Percentiles rank a stretch among this genome's conserved stretches.
phyloP scores from a whole-genome alignment of 306 rosid genomes.

The Dalbergia cochinchinensis region DNA sequence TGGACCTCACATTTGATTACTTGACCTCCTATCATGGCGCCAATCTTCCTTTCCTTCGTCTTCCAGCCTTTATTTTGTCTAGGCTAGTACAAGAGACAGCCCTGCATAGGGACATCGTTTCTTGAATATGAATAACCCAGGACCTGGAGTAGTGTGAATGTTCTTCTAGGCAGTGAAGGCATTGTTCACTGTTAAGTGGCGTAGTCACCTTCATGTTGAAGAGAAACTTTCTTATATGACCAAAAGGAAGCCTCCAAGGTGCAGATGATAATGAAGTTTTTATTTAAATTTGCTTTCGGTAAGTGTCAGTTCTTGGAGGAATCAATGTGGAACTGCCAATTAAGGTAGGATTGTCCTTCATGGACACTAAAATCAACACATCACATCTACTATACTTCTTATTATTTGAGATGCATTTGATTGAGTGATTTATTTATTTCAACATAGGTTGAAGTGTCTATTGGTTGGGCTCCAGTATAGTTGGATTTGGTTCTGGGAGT shows the following conservation, averaged over 20 bases:
- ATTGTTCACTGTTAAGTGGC: conserved; percentile 15
- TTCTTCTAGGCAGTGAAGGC: conserved; percentile 27
- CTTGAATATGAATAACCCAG: conserved; percentile 33
- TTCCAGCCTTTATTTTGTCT: conserved; percentile 31
- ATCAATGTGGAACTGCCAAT: conserved; percentile 45
- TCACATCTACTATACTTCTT: conserved; percentile 42
- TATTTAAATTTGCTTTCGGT: conserved; percentile 31
- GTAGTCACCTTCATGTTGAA: conserved; percentile 10
- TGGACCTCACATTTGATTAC: neutral
- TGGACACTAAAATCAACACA: conserved; percentile 48
- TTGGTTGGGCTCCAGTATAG: conserved; percentile 52
- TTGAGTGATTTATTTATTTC: conserved; percentile 49
- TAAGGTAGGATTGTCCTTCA: conserved; percentile 68
- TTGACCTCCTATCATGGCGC: neutral
- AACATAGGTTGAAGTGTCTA: conserved; percentile 63
- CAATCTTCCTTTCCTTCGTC: conserved; percentile 1
- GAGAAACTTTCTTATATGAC: conserved; percentile 30
- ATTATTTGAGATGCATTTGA: conserved; percentile 60
- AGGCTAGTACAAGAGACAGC: conserved; percentile 27
- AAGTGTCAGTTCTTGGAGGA: conserved; percentile 52
- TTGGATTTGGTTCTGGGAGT: conserved; percentile 58
- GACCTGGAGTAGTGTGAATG: conserved; percentile 32
- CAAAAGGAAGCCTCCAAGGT: conserved; percentile 43
- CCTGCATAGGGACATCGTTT: conserved; percentile 13
- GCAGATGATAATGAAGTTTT: conserved; percentile 38